Conservation (phyloP, 2,329 filamentous ascomycete species). For the Penicillium hesseltinei region DNA sequence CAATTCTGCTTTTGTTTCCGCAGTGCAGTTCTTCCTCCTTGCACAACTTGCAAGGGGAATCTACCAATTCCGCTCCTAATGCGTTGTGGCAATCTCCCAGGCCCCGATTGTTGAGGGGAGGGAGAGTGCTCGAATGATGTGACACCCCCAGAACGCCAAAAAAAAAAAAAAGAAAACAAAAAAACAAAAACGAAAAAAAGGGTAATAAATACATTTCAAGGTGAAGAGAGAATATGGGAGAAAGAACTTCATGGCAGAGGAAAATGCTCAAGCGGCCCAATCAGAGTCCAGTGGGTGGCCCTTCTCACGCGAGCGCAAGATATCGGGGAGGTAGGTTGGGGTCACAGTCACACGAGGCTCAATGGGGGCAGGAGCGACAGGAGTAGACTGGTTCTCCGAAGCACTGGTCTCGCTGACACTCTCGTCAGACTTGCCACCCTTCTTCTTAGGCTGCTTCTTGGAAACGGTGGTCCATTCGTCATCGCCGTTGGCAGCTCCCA, state of each 20-base stretch:
- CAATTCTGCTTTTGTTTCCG: conserved; percentile 19
- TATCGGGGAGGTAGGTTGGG: conserved; percentile 36
- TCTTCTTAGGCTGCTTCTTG: conserved; percentile 58
- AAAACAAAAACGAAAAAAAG: conserved; percentile 9
- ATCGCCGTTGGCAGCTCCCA: conserved; percentile 48
- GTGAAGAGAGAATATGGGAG: conserved; percentile 11
- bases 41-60: conserved; percentile 9
- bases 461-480: conserved; percentile 62
- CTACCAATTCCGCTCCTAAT: conserved; percentile 17
- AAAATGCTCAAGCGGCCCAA: conserved; percentile 38
- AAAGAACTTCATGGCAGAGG: conserved; percentile 4
- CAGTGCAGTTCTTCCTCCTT: conserved; percentile 4
- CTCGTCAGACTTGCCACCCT: conserved; percentile 41
- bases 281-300: conserved; percentile 47
- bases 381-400: conserved; percentile 33
- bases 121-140: conserved; percentile 30
- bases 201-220: conserved; percentile 37
- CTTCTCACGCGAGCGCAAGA: conserved; percentile 35
- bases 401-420: conserved; percentile 47
- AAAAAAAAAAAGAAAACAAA: conserved; percentile 17
- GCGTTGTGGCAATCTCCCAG: conserved; percentile 16
- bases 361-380: conserved; percentile 25
- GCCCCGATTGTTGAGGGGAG: conserved; percentile 5
- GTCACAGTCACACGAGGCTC: conserved; percentile 38
- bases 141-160: conserved; percentile 35